Base-by-base conservation (phyloP, 805 yeast species). In the Kodamaea lidongshanica region DNA sequence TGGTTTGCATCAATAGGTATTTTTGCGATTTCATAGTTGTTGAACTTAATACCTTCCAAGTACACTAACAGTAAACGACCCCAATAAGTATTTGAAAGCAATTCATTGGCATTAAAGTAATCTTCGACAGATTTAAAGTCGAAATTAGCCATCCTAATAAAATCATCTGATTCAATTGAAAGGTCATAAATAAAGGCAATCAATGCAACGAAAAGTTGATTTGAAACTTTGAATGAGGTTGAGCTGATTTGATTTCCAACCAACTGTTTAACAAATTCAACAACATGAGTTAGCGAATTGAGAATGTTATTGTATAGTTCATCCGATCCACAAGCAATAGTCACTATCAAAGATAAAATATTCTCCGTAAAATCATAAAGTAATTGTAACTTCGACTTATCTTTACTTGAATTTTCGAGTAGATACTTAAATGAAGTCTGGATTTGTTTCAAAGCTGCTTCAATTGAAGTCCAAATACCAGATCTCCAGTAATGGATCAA, bases 401-500 rank as follows among this genome's bases (percentile, higher is more conserved):
- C 62, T 30, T 46, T 39, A 27, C 44, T 39, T 31, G 50, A 25
- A 15, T 44, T 42, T 10, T 46, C 54, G 20, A 45, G 50, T 33
- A 72, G 46, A 37, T 61, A 66, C 14, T 59, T 51, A 25, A 79
- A 60, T 0, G 85, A 73, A 1, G 48, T 51, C 20, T 61, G 50
- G 14, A 77, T 67, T 38, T 77, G 77, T 1, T 51, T 50, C 25
- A 84, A 56, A 2, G 77, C 71, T 4, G 51, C 40, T 27, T 67
- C 71, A 23, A 86, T 65, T 16, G 71, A 57, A 0, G 70, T 63
- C 82, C 95, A 79, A 23, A 89, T 74, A 38, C 81, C 76, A 11
- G 76, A 74, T 49, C 96, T 72, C 83, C 94, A 81, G 32, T 83
- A 52, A 51, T 72, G 74, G 12, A 74, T 71, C 16, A 86, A 75